A percentile compares a stretch with the other conserved stretches of the same genome.
Evolutionary conservation across 352 stramenopile genomes (phyloP).

Genomic region (Phytophthora meadii): DNA sequence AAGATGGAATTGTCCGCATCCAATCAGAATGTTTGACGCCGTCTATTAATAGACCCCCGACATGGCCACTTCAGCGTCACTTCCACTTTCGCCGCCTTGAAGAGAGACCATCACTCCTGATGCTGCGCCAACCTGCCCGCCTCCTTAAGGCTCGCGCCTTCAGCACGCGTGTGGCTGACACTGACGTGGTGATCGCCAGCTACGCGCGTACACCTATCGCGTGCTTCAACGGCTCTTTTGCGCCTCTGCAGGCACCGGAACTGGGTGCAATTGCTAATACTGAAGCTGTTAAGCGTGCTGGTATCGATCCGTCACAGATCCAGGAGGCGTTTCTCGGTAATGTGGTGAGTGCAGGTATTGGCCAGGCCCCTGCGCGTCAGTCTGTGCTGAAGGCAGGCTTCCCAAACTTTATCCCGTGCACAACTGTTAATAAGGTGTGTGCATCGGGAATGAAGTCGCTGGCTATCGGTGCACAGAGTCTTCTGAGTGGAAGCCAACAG

Average conservation of each 20-base stretch:
- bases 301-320: conserved; percentile 81
- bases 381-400: conserved; percentile 93
- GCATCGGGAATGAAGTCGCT: conserved; percentile 94
- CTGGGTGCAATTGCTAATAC: conserved; percentile 94
- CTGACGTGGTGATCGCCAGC: conserved; percentile 95
- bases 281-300: conserved; percentile 77
- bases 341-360: conserved; percentile 96
- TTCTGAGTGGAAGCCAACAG: conserved; percentile 87
- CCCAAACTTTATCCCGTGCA: conserved; percentile 93
- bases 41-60: not conserved
- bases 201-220: conserved; percentile 97
- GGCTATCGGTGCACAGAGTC: conserved; percentile 87
- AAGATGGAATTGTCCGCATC: conserved; percentile 29
- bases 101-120: not conserved
- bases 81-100: conserved; percentile 12
- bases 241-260: conserved; percentile 87
- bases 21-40: conserved; percentile 33
- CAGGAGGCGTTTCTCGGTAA: conserved; percentile 98
- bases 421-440: conserved; percentile 99
- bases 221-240: conserved; percentile 94
- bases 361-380: conserved; percentile 96
- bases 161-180: conserved; percentile 67
- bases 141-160: conserved; percentile 38
- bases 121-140: conserved; percentile 33
- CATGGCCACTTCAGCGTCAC: not conserved